These are phyloP conservation scores for Phyllachora maydis DNA, from an alignment of 2,329 filamentous ascomycete species.

Conservation along the genomic window DNA sequence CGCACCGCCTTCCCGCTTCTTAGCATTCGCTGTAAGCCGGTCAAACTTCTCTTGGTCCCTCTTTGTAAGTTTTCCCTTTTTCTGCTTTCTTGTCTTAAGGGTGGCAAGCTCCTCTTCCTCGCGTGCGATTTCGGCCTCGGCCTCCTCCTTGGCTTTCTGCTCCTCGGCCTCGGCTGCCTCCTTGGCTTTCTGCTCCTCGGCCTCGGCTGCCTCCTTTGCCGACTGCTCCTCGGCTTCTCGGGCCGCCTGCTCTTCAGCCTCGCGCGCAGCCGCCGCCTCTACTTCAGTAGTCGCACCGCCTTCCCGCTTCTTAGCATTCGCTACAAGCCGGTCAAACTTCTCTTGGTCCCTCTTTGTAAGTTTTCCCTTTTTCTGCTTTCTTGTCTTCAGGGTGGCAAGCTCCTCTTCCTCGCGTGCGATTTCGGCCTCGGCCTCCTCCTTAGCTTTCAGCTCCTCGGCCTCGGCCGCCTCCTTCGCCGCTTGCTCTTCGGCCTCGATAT, in stretches of 20 bases:
- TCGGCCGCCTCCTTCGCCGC: slow-evolving; percentile 11
- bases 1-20: slow-evolving; percentile 12
- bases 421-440: slow-evolving; percentile 12
- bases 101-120: slow-evolving; percentile 15
- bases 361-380: slow-evolving; percentile 11
- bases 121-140: slow-evolving; percentile 11
- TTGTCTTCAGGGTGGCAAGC: slow-evolving; percentile 12
- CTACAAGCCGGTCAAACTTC: slow-evolving; percentile 16
- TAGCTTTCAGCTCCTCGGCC: slow-evolving; percentile 11
- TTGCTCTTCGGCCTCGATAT: slow-evolving; percentile 11
- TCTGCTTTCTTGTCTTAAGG: slow-evolving; percentile 11
- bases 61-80: slow-evolving; percentile 9
- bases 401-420: slow-evolving; percentile 17
- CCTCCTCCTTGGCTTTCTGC: slow-evolving; percentile 13
- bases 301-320: too few species aligned
- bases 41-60: slow-evolving; percentile 12
- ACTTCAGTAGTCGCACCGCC: too few species aligned
- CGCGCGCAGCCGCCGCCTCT: too few species aligned
- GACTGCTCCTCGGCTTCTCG: slow-evolving; percentile 12
- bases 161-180: slow-evolving; percentile 13
- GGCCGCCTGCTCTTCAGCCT: slow-evolving; percentile 16
- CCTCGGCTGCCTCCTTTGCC: slow-evolving; percentile 11
- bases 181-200: slow-evolving; percentile 11
- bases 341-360: slow-evolving; percentile 10
- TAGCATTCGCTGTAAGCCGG: slow-evolving; percentile 12